Evolutionary conservation across 2,329 filamentous ascomycete genomes (phyloP), one percentile per base, ranked within the genome.

Genomic region (Cladosporium sp.): DNA sequence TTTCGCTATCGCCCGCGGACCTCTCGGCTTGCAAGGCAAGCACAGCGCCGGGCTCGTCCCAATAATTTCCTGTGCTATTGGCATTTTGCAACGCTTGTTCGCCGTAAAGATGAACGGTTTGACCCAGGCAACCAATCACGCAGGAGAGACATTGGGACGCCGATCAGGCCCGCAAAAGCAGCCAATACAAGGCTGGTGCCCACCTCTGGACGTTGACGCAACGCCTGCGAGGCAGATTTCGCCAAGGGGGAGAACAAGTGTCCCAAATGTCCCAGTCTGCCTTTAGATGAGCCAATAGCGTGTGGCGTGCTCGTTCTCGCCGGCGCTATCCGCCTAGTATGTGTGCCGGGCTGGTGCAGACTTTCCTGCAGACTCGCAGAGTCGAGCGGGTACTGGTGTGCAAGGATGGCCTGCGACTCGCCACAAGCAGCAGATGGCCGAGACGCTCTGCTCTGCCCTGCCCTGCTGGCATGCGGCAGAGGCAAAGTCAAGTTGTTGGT

Each of bases 111-210:
- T 48, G 22, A 41, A 48, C 27, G 27, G 45, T n/a, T n/a, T 32
- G 37, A 17, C 9, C 18, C 18, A 22, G 37, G 30, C 45, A 24
- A 36, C 45, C 27, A 48, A 48, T 48, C 37, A 48, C 42, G 34
- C 37, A 15, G 9, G 38, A 12, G 27, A 40, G 27, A 32, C 17
- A 29, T 27, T 32, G 15, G 29, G 29, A 15, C 30, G 27, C 24
- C 27, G 38, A 48, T 41, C 45, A 48, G 45, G 18, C 45, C 37
- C 27, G 37, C 37, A 15, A 17, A 7, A 41, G 41, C 45, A 36
- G 45, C 45, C 45, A 48, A 48, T 48, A n/a, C n/a, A 41, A 48
- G 45, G 45, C 45, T 48, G 45, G 45, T 39, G 45, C 17, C n/a
- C 37, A 44, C 37, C 30, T 12, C 36, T 48, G 11, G 18, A 19